phyloP scores from a whole-genome alignment of 371 early-diverging fungal genomes.

The Cokeromyces recurvatus region DNA sequence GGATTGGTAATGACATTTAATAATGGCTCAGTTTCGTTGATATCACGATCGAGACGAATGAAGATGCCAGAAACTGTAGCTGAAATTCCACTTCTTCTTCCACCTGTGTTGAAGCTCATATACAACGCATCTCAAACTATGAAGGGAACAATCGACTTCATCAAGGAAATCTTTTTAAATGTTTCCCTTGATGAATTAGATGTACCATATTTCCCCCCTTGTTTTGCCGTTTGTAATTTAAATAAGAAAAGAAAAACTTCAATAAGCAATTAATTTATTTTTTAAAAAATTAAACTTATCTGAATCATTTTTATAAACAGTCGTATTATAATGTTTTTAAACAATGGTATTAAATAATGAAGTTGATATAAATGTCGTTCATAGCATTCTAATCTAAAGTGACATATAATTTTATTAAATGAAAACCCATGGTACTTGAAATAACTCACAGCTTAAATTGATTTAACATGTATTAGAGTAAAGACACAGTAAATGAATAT shows the following conservation, averaged over 20 bases:
- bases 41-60: not conserved
- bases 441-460: no score
- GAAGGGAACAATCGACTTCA: slow-evolving; percentile 1
- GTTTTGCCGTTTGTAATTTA: slow-evolving; percentile 7
- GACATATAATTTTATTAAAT: no score
- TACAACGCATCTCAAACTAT: slow-evolving; percentile 2
- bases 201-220: slow-evolving; percentile 8
- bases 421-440: no score
- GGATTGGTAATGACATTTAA: not conserved
- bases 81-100: slow-evolving; percentile 9
- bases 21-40: not conserved
- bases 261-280: slow-evolving; percentile 4
- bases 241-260: slow-evolving; percentile 12
- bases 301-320: no score
- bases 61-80: slow-evolving; percentile 1
- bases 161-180: slow-evolving; percentile 3
- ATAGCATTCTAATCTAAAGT: no score
- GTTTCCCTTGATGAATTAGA: slow-evolving; percentile 9
- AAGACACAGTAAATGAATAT: no score
- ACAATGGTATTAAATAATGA: no score
- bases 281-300: no score
- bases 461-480: no score
- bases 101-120: slow-evolving; percentile 8
- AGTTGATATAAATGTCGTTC: no score
- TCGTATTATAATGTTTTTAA: no score